Conservation (phyloP, 495 filamentous ascomycete species). For the Aspergillus egyptiacus region DNA sequence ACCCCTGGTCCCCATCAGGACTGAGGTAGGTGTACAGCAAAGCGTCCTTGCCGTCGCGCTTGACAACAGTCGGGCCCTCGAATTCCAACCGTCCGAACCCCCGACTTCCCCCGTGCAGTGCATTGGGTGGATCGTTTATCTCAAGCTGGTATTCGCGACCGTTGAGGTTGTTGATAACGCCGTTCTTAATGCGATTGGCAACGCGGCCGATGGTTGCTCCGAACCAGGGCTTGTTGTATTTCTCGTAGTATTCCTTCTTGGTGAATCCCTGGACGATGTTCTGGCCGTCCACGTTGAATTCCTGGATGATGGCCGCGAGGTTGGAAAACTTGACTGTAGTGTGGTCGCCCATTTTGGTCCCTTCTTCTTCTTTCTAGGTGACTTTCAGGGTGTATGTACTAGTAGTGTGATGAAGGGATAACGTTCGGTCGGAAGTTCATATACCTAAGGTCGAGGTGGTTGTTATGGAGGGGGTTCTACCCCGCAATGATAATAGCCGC, state of each 20-base stretch:
- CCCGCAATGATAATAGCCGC: slow-evolving; percentile 5
- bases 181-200: slow-evolving; percentile 77
- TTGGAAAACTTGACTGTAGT: slow-evolving; percentile 60
- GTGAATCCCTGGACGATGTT: slow-evolving; percentile 89
- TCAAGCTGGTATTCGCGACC: slow-evolving; percentile 60
- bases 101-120: slow-evolving; percentile 70
- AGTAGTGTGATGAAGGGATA: neutral
- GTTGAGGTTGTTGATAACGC: slow-evolving; percentile 66
- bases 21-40: slow-evolving; percentile 68
- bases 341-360: slow-evolving; percentile 14
- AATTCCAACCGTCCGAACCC: slow-evolving; percentile 86
- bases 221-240: slow-evolving; percentile 71
- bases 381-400: neutral
- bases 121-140: slow-evolving; percentile 72
- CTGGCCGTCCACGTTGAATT: slow-evolving; percentile 64
- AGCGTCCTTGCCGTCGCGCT: slow-evolving; percentile 65
- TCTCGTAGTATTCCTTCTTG: slow-evolving; percentile 61
- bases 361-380: neutral
- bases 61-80: slow-evolving; percentile 63
- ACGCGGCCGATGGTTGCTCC: slow-evolving; percentile 91
- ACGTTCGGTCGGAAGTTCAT: neutral
- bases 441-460: neutral
- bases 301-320: slow-evolving; percentile 82
- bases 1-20: slow-evolving; percentile 74
- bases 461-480: slow-evolving; percentile 6